These are phyloP conservation scores for Blastocystis sp. DNA, from an alignment of 352 stramenopile species.

Conservation along the genomic window DNA sequence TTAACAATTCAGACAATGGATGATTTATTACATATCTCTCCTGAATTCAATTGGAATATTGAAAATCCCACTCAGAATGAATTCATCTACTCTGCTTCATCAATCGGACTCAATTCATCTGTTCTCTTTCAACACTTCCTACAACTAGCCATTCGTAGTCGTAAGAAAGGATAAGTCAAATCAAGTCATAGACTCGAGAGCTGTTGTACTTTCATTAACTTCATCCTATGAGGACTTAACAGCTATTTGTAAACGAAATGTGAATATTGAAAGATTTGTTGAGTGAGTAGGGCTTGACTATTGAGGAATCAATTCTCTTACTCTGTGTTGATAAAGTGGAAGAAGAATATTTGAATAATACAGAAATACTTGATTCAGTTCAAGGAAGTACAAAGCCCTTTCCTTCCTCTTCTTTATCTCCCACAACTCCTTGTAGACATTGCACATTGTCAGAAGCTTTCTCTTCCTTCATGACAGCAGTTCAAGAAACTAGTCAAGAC, in stretches of 20 bases:
- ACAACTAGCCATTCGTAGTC: background rate
- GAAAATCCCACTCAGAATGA: background rate
- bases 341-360: background rate
- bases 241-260: conserved; percentile 36
- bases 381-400: background rate
- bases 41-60: conserved; percentile 26
- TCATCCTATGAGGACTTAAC: conserved; percentile 16
- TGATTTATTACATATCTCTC: conserved; percentile 10
- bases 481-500: background rate
- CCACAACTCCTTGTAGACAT: too few species aligned
- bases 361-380: background rate
- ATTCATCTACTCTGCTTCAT: conserved; percentile 25
- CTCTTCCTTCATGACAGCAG: background rate
- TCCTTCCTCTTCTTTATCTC: too few species aligned
- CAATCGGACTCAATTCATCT: conserved; percentile 30
- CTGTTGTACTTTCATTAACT: background rate
- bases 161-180: background rate
- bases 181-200: background rate
- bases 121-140: conserved; percentile 57
- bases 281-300: background rate
- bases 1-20: conserved; percentile 4
- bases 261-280: background rate
- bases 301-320: background rate
- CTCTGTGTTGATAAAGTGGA: background rate
- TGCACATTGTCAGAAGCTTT: background rate